These are phyloP conservation scores for Tolypocladium paradoxum DNA, from an alignment of 2,329 filamentous ascomycete genomes.

Conservation along the genomic window DNA sequence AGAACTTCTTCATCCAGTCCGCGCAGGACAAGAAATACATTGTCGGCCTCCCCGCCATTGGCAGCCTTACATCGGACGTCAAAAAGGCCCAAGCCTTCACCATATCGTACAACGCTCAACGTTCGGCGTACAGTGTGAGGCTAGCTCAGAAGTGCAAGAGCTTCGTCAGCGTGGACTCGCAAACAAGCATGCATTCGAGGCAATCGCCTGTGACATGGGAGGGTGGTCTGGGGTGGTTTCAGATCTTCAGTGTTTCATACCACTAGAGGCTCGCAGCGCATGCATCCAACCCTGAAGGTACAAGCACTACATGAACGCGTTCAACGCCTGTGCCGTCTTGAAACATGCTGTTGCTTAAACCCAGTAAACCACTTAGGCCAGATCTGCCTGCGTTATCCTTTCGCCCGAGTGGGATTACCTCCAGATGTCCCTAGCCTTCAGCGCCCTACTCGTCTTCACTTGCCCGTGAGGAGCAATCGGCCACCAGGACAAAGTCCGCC, in stretches of 20 bases:
- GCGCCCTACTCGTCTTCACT: too few relatives aligned
- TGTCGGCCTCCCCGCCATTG: conserved; percentile 29
- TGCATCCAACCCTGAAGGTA: too few relatives aligned
- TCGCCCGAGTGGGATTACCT: too few relatives aligned
- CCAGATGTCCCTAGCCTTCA: too few relatives aligned
- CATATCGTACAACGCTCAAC: conserved; percentile 1
- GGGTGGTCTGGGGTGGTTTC: neutral
- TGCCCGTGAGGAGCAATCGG: too few relatives aligned
- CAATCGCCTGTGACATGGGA: neutral
- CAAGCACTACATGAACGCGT: too few relatives aligned
- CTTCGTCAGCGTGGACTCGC: neutral
- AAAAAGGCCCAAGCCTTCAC: conserved; percentile 4
- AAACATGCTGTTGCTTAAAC: too few relatives aligned
- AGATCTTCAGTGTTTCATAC: conserved; percentile 2
- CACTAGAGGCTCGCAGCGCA: neutral
- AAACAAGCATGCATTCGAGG: neutral
- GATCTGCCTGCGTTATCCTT: too few relatives aligned
- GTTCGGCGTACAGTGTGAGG: conserved; percentile 3
- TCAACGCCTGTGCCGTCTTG: too few relatives aligned
- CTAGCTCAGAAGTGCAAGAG: neutral
- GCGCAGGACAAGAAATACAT: conserved; percentile 14
- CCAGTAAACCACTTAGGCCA: too few relatives aligned
- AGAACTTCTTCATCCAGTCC: conserved; percentile 12
- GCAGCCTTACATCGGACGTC: conserved; percentile 5
- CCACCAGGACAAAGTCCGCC: too few relatives aligned